Evolutionary conservation across 768 basidiomycete species (phyloP).

Genomic region (Amanita exitialis): DNA sequence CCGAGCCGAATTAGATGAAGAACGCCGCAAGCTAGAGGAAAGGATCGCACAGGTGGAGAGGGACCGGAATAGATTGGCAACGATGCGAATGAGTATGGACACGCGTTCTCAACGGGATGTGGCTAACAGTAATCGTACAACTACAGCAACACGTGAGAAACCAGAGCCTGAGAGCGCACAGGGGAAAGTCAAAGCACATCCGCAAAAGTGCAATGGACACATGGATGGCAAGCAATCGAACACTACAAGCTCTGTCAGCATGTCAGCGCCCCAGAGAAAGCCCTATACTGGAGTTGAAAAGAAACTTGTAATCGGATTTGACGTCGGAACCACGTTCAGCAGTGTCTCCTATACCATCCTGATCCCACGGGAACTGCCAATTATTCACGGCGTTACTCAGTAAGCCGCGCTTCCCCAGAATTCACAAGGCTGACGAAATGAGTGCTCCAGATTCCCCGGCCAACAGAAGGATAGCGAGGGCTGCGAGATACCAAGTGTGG

Average conservation of each 20-base stretch:
- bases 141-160: too few species aligned
- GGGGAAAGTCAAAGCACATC: too few species aligned
- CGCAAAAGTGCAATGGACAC: too few species aligned
- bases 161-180: too few species aligned
- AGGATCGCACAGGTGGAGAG: neutral
- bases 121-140: neutral
- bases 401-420: constrained; percentile 6
- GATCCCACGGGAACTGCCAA: constrained; percentile 19
- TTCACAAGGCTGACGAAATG: too few species aligned
- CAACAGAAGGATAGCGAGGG: neutral
- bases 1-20: constrained; percentile 4
- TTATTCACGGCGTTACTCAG: constrained; percentile 29
- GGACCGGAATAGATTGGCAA: neutral
- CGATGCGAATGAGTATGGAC: neutral
- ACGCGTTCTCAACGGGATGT: neutral
- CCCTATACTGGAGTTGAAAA: too few species aligned
- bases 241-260: too few species aligned
- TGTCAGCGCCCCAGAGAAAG: too few species aligned
- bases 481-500: constrained; percentile 5
- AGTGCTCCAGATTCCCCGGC: neutral
- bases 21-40: neutral
- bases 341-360: constrained; percentile 26
- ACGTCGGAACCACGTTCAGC: constrained; percentile 41
- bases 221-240: too few species aligned
- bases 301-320: constrained; percentile 36